Base-by-base conservation (phyloP, 2,329 filamentous ascomycete genomes). In the Talaromyces sp. region DNA sequence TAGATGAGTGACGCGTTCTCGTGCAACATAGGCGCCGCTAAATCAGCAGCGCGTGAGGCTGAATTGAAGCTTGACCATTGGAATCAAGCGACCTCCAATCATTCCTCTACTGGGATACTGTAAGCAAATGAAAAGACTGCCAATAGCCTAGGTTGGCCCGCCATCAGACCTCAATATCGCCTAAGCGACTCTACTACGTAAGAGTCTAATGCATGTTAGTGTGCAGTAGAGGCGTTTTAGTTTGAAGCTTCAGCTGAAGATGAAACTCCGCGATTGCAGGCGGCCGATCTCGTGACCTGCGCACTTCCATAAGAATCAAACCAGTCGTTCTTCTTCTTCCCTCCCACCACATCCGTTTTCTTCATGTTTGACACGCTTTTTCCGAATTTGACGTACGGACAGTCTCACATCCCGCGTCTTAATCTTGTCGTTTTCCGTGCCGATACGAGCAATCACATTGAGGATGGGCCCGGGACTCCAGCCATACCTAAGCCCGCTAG, bases 21-120 rank as follows among this genome's bases (percentile, higher is more conserved):
- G 43, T 31, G 22, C 13, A 50, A 52, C 22, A 49, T 22, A 37
- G 37, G n/a, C 22, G 22, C 31, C 43, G 27, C 56, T 45, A 39
- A 59, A 60, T 37, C 59, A 61, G 47, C 49, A 62, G 37, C 14
- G 60, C 58, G 50, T 58, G 64, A 62, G 64, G 64, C 64, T 66
- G 64, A 66, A 59, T 62, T 41, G 13, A 52, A 66, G 59, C 59
- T 65, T 57, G 59, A 56, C 62, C 22, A 59, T 49, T 57, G 37
- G 57, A 27, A 60, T 60, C 22, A 24, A 52, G 31, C 41, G 39
- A 33, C 57, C 22, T 31, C 22, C 57, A 52, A 14, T 33, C 14
- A 24, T 39, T 16, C 22, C 52, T 58, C 19, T 39, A 22, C 37
- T 31, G 37, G 37, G 22, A 9, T 43, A 19, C 35, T 35, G 56